Conservation (phyloP, 805 yeast species). For the Myxozyma melibiosi region DNA sequence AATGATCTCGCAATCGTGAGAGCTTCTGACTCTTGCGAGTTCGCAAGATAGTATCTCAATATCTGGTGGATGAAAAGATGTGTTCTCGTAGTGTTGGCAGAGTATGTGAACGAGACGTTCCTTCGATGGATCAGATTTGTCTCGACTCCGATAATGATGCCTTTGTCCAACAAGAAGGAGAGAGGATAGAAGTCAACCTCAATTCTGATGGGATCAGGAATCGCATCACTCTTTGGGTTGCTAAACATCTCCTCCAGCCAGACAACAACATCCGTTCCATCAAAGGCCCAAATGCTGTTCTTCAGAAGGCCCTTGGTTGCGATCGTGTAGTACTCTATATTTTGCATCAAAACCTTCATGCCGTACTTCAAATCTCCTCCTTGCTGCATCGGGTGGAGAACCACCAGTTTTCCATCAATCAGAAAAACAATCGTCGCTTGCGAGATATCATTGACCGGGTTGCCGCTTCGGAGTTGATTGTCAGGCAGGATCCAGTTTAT, state of each 20-base stretch:
- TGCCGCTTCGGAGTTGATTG: constrained; percentile 30
- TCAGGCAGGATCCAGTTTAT: constrained; percentile 40
- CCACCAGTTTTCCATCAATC: constrained; percentile 45
- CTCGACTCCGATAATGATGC: constrained; percentile 55
- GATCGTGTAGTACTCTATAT: constrained; percentile 44
- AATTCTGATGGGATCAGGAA: constrained; percentile 35
- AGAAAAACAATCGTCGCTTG: constrained; percentile 40
- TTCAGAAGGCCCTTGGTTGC: constrained; percentile 35
- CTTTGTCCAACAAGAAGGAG: constrained; percentile 51
- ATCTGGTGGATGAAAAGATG: constrained; percentile 32
- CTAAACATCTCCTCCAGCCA: constrained; percentile 28
- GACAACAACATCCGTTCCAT: constrained; percentile 42
- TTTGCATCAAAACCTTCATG: constrained; percentile 41
- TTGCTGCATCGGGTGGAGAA: constrained; percentile 33
- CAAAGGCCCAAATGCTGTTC: constrained; percentile 47
- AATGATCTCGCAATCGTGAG: constrained; percentile 27
- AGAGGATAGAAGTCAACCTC: constrained; percentile 55
- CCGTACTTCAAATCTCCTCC: constrained; percentile 29
- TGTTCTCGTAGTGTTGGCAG: constrained; percentile 31
- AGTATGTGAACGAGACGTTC: constrained; percentile 41
- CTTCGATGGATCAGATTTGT: constrained; percentile 45
- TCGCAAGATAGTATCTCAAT: constrained; percentile 23
- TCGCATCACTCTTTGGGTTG: constrained; percentile 6
- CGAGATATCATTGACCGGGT: constrained; percentile 32
- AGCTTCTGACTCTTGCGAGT: constrained; percentile 26